A percentile compares a stretch with the other conserved stretches of the same genome.
These are phyloP conservation scores for Penicillium sp. DNA, from an alignment of 2,329 filamentous ascomycete species.

Conservation along the genomic window DNA sequence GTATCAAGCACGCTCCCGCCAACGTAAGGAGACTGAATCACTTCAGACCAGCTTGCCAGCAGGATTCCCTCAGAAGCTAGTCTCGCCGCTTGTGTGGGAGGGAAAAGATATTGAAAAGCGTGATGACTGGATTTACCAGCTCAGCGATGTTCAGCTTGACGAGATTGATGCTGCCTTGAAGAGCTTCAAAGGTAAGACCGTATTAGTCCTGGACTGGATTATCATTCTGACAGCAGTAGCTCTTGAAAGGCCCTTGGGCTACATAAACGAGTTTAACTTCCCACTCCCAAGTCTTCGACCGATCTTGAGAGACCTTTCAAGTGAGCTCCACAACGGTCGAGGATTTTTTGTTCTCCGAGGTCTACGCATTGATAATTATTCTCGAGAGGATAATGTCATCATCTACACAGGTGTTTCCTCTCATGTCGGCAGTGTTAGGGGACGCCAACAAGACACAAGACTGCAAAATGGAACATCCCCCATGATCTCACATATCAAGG, in stretches of 20 bases:
- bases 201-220: background rate
- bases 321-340: conserved; percentile 40
- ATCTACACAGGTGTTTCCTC: conserved; percentile 47
- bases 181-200: conserved; percentile 41
- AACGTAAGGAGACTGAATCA: conserved; percentile 17
- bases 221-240: conserved; percentile 27
- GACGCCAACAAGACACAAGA: conserved; percentile 41
- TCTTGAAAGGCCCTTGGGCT: conserved; percentile 21
- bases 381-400: conserved; percentile 35
- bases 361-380: conserved; percentile 37
- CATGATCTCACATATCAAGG: conserved; percentile 62
- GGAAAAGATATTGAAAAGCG: conserved; percentile 36
- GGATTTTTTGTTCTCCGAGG: conserved; percentile 50
- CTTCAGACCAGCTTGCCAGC: conserved; percentile 32
- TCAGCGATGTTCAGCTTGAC: conserved; percentile 35
- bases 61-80: conserved; percentile 43
- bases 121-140: conserved; percentile 38
- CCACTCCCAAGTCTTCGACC: conserved; percentile 39
- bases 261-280: conserved; percentile 49
- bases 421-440: conserved; percentile 41
- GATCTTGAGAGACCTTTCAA: conserved; percentile 33
- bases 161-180: conserved; percentile 46
- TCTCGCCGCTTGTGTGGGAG: conserved; percentile 50
- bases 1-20: conserved; percentile 19
- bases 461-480: conserved; percentile 34